Base-by-base conservation (phyloP, 2,329 filamentous ascomycete species). In the Pseudogymnoascus sp. region DNA sequence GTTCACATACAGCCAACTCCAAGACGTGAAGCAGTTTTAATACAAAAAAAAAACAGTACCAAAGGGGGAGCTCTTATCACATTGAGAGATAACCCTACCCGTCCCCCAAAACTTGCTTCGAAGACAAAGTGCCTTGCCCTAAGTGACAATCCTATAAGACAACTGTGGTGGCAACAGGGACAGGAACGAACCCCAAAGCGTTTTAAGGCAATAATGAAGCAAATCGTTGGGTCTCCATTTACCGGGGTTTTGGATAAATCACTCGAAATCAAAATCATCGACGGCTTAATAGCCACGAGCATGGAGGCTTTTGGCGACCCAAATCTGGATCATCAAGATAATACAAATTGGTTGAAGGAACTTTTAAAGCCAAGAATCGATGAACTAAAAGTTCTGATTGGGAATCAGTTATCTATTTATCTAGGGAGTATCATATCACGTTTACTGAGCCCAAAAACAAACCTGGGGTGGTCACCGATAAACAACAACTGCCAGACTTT, bases 401-500 rank as follows among this genome's bases (percentile, higher is more conserved):
- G 35, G 35, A 37, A n/a, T 7, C 35, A 37, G n/a, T 37, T 37
- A 37, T 37, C 35, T 6, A 37, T 37, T 37, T 37, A 37, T 7
- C 14, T 37, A n/a, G 35, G 14, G 35, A 37, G 35, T 37, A 37
- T 37, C 5, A 14, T n/a, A n/a, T 37, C 35, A 14, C 35, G 35
- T 6, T n/a, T 37, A 37, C 35, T 37, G 12, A 37, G 14, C 6
- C 35, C 35, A n/a, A 37, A 37, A 37, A 37, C 35, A 37, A 63
- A 67, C 3, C 60, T 75, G 2, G 47, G 65, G 12, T 76, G 74
- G 75, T 69, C 65, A 15, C 60, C 66, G 37, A 66, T 61, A 11
- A 64, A 58, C 6, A 76, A 76, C 62, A 75, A 75, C 61, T 76
- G 73, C 47, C 73, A 76, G 61, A 68, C 58, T 0, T 76, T 77